Conservation (phyloP, 108 stramenopile species). For the Fragilaria crotonensis region DNA sequence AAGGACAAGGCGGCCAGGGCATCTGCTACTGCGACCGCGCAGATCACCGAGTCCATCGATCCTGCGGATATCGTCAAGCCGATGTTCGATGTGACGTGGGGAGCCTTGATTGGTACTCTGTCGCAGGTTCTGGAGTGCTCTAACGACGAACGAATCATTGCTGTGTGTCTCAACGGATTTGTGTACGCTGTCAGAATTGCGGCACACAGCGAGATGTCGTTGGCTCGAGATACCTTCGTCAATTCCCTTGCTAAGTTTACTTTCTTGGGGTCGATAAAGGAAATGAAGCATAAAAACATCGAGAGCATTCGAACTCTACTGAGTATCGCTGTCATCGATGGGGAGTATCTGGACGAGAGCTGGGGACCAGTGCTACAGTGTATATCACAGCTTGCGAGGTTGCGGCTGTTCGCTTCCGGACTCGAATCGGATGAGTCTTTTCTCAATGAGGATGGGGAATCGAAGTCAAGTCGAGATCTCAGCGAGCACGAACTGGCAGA, state of each 20-base stretch:
- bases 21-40: background rate
- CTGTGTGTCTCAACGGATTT: constrained; percentile 82
- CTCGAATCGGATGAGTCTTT: constrained; percentile 62
- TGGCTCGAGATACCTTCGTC: constrained; percentile 92
- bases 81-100: constrained; percentile 99
- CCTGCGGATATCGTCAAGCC: constrained; percentile 77
- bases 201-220: constrained; percentile 64
- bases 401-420: constrained; percentile 76
- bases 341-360: constrained; percentile 89
- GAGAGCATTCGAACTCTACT: constrained; percentile 89
- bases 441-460: constrained; percentile 74
- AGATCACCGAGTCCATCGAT: constrained; percentile 35
- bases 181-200: constrained; percentile 77
- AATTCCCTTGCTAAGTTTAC: constrained; percentile 96
- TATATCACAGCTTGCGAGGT: constrained; percentile 88
- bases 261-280: constrained; percentile 78
- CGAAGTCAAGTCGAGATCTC: constrained; percentile 71
- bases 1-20: constrained; percentile 1
- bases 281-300: constrained; percentile 93
- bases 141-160: constrained; percentile 67
- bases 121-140: constrained; percentile 85
- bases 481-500: constrained; percentile 35
- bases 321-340: constrained; percentile 88
- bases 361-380: constrained; percentile 95
- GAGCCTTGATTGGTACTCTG: constrained; percentile 88